Evolutionary conservation across 2,329 filamentous ascomycete genomes (phyloP).

Genomic region (Tolypocladium cylindrosporum): DNA sequence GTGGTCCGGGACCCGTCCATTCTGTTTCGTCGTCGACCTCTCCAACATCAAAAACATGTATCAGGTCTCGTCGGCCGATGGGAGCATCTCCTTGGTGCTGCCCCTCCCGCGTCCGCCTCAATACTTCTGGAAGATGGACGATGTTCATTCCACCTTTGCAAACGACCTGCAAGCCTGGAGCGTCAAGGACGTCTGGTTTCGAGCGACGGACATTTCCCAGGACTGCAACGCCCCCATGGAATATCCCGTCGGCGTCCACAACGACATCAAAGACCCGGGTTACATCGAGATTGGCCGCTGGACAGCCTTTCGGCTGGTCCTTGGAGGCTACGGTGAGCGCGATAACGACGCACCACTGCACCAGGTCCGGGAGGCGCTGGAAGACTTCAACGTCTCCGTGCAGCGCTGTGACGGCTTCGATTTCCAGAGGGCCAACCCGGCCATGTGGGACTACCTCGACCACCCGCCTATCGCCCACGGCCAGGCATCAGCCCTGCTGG

Average conservation of each 20-base stretch:
- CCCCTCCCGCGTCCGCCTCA: conserved; percentile 37
- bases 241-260: conserved; percentile 28
- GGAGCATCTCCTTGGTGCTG: conserved; percentile 32
- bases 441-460: conserved; percentile 22
- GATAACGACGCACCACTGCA: conserved; percentile 21
- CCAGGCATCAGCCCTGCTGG: conserved; percentile 19
- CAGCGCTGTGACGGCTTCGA: conserved; percentile 29
- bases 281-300: conserved; percentile 46
- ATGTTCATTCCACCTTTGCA: conserved; percentile 22
- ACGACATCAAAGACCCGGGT: conserved; percentile 18
- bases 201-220: conserved; percentile 35
- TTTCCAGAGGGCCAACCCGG: conserved; percentile 13
- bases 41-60: conserved; percentile 34
- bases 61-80: conserved; percentile 14
- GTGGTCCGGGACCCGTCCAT: conserved; percentile 13
- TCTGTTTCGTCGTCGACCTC: conserved; percentile 35
- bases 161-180: conserved; percentile 25
- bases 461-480: conserved; percentile 8
- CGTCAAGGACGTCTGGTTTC: conserved; percentile 34
- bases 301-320: conserved; percentile 41
- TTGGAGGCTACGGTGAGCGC: conserved; percentile 18
- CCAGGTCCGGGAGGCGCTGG: conserved; percentile 42
- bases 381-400: conserved; percentile 62
- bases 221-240: conserved; percentile 19
- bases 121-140: conserved; percentile 30